Percentiles rank a stretch among this genome's conserved stretches.
phyloP scores from a whole-genome alignment of 345 rosid species.

The Citrus australasica region DNA sequence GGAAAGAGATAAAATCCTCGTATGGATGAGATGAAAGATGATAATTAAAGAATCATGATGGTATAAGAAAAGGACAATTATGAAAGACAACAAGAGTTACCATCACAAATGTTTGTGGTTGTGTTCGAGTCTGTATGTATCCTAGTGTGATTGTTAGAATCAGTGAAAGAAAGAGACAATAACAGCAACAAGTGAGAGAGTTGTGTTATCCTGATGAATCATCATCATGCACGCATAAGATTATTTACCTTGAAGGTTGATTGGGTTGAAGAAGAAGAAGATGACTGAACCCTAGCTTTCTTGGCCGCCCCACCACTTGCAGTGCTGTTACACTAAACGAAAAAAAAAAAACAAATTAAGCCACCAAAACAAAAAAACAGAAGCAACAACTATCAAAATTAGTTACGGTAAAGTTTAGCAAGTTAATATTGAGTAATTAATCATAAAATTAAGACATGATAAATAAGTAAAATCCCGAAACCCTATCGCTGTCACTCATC shows the following conservation, averaged over 20 bases:
- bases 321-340: constrained; percentile 66
- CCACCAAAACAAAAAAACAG: background rate
- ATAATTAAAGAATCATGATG: constrained; percentile 45
- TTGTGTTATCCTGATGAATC: background rate
- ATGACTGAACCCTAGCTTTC: constrained; percentile 89
- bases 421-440: too few species aligned
- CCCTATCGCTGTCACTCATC: background rate
- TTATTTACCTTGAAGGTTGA: constrained; percentile 70
- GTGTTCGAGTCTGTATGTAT: constrained; percentile 33
- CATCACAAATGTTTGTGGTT: constrained; percentile 38
- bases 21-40: constrained; percentile 12
- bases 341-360: background rate
- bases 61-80: constrained; percentile 64
- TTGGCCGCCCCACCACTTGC: constrained; percentile 71
- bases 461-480: background rate
- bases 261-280: constrained; percentile 61
- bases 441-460: too few species aligned
- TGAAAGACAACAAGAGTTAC: constrained; percentile 50
- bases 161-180: constrained; percentile 12
- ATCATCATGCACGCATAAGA: background rate
- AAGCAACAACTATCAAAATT: background rate
- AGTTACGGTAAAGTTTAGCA: background rate
- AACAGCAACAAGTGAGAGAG: constrained; percentile 1
- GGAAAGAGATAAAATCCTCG: too few species aligned
- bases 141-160: constrained; percentile 32